Percentiles rank a stretch among this genome's conserved stretches.
These are phyloP conservation scores for Backusella morwellensis DNA, from an alignment of 192 early-diverging fungal species.

Conservation along the genomic window DNA sequence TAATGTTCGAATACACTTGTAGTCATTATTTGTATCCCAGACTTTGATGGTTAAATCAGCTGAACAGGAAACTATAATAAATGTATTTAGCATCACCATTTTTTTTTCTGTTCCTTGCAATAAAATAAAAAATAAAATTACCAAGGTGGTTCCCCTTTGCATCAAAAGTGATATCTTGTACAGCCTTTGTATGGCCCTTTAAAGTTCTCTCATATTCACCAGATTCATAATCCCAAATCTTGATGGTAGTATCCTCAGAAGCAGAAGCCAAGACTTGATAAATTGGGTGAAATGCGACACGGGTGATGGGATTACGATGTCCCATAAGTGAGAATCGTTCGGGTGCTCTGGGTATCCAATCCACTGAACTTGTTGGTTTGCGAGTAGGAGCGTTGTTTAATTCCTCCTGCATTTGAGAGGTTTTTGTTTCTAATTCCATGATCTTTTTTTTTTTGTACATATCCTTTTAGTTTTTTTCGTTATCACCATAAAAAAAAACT, in stretches of 20 bases:
- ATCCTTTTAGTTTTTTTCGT: neutral
- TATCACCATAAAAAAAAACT: neutral
- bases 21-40: conserved; percentile 85
- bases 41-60: conserved; percentile 89
- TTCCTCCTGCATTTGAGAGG: conserved; percentile 76
- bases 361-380: conserved; percentile 53
- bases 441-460: conserved; percentile 49
- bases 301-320: conserved; percentile 79
- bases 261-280: conserved; percentile 80
- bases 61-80: conserved; percentile 73
- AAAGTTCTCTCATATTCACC: conserved; percentile 90
- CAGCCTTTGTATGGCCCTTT: conserved; percentile 94
- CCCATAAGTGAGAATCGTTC: conserved; percentile 69
- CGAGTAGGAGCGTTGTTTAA: conserved; percentile 56
- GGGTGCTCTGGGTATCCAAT: conserved; percentile 84
- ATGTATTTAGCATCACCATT: neutral
- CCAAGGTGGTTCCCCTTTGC: conserved; percentile 78
- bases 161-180: conserved; percentile 86
- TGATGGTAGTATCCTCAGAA: conserved; percentile 89
- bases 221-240: conserved; percentile 93
- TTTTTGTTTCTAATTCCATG: conserved; percentile 87
- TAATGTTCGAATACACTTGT: conserved; percentile 84
- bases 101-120: neutral
- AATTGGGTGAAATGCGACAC: conserved; percentile 85
- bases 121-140: conserved; percentile 29